Evolutionary conservation across 2,329 filamentous ascomycete species (phyloP), one percentile per base, ranked within the genome.

Genomic region (Ophiostoma himal-ulmi): DNA sequence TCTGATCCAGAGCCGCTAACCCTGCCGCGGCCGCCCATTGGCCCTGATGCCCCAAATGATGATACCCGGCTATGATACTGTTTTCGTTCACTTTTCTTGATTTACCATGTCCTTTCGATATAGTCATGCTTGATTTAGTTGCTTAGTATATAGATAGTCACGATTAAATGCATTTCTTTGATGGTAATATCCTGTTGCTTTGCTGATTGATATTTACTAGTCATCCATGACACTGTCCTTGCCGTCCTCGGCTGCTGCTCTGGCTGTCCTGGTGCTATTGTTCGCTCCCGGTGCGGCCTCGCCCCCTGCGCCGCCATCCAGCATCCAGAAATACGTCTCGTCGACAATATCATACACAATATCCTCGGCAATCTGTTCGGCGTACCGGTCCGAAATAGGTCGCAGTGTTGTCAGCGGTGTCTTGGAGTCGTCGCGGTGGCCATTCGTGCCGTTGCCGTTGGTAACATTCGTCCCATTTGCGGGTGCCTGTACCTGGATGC

Each of bases 361-460:
- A 76, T 99, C 95, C 80, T 99, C 95, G 17, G 91, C 93, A 72
- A 99, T 94, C 81, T 98, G 94, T 78, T 99, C 94, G 71, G 89
- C 88, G 79, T 93, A 98, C 41, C 95, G 87, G 73, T 96, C 91
- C 8, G 88, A 86, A 30, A 97, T 82, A 0, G 91, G 83, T 44
- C 87, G 84, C 0, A 89, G 75, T 69, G 75, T 77, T n/a, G 64
- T 70, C n/a, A 74, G 68, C 36, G 72, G 68, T 14, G 68, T 39
- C 3, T 48, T 60, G 22, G 69, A 57, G 39, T 57, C 17, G 7
- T 37, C 1, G 26, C 52, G 34, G 30, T 13, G 37, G 26, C 44
- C 62, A 65, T 22, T 60, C 57, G 26, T 34, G 71, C 41, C 26
- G 68, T 79, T 39, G 37, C 37, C 37, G 11, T 39, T 39, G 8